A percentile compares a stretch with the other conserved stretches of the same genome.
Conservation (phyloP, 2,329 filamentous ascomycete species). For the Trichoderma afroharzianum region DNA sequence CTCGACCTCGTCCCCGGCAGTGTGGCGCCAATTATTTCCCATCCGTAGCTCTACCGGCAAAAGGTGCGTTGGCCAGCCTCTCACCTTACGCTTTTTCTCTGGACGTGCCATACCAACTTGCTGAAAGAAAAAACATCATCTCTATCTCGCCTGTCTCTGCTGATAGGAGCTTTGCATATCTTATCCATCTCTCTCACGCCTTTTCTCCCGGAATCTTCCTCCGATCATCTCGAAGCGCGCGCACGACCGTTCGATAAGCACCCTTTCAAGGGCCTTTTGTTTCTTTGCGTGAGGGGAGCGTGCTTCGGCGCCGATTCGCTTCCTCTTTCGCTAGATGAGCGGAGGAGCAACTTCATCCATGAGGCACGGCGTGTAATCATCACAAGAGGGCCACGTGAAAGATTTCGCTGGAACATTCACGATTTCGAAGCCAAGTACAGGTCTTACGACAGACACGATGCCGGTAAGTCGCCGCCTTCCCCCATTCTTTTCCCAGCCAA, state of each 20-base stretch:
- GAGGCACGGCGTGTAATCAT: not conserved
- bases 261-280: not conserved
- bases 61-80: slow-evolving; percentile 7
- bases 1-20: not conserved
- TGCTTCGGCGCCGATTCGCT: slow-evolving; percentile 11
- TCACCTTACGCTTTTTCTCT: slow-evolving; percentile 11
- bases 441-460: slow-evolving; percentile 26
- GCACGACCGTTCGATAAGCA: not conserved
- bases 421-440: not conserved
- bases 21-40: not conserved
- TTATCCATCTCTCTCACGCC: not conserved
- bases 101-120: not conserved
- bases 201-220: no score
- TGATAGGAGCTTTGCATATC: not conserved
- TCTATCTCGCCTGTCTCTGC: not conserved
- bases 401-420: not conserved
- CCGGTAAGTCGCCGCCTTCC: slow-evolving; percentile 27
- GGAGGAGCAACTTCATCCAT: slow-evolving; percentile 4
- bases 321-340: not conserved
- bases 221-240: not conserved
- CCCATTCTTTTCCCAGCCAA: not conserved
- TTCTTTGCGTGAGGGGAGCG: slow-evolving; percentile 11
- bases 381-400: slow-evolving; percentile 9
- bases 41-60: slow-evolving; percentile 15
- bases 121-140: not conserved